These are phyloP conservation scores for Collybia sp. DNA, from an alignment of 768 basidiomycete genomes.

Conservation along the genomic window DNA sequence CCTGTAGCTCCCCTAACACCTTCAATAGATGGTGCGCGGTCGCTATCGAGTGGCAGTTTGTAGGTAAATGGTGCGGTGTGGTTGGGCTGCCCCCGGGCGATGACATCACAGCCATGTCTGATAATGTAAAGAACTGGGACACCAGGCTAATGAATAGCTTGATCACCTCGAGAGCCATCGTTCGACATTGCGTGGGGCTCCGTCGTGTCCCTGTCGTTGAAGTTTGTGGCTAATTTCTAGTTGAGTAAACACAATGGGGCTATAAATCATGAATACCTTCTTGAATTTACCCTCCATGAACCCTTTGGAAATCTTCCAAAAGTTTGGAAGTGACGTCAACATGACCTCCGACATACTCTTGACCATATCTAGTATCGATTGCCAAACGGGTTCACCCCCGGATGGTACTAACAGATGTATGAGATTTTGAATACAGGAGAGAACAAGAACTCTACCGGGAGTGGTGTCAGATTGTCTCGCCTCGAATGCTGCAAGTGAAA, in stretches of 20 bases:
- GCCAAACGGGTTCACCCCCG: constrained; percentile 77
- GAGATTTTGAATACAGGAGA: neutral
- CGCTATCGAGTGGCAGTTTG: constrained; percentile 75
- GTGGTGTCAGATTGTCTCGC: constrained; percentile 56
- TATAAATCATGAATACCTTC: constrained; percentile 46
- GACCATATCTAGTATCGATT: constrained; percentile 69
- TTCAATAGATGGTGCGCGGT: constrained; percentile 77
- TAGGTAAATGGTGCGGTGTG: constrained; percentile 57
- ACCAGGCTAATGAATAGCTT: constrained; percentile 74
- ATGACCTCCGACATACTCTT: constrained; percentile 87
- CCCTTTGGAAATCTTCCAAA: constrained; percentile 88
- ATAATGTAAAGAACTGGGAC: constrained; percentile 78
- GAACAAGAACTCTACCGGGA: constrained; percentile 38
- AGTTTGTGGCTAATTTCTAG: constrained; percentile 18
- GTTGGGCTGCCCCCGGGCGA: constrained; percentile 36
- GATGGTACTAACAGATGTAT: constrained; percentile 48
- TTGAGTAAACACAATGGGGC: neutral
- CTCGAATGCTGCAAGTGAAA: constrained; percentile 56
- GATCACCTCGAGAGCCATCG: constrained; percentile 80
- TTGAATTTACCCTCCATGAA: constrained; percentile 94
- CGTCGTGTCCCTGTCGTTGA: constrained; percentile 52
- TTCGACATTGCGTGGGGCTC: constrained; percentile 74
- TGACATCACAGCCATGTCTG: constrained; percentile 70
- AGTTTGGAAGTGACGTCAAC: constrained; percentile 80
- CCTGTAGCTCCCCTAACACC: constrained; percentile 81